A percentile compares a stretch with the other conserved stretches of the same genome.
These are phyloP conservation scores for Globisporangium radiosum DNA, from an alignment of 352 stramenopile genomes.

Conservation along the genomic window DNA sequence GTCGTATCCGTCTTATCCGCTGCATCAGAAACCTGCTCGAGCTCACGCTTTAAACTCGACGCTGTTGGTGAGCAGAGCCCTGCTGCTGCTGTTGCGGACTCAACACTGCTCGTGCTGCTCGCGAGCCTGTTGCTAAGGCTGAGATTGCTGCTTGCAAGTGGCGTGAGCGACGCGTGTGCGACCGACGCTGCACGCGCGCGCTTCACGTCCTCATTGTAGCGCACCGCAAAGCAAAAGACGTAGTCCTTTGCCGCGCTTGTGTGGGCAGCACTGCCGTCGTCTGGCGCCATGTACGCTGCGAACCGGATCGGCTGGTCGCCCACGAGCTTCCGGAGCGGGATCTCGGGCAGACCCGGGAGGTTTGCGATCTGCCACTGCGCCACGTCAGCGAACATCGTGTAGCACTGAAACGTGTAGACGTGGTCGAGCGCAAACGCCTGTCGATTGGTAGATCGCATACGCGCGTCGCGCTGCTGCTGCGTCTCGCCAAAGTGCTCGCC, in stretches of 20 bases:
- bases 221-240: conserved; percentile 46
- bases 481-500: conserved; percentile 31
- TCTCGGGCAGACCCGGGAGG: conserved; percentile 28
- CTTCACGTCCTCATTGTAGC: conserved; percentile 17
- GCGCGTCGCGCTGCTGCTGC: conserved; percentile 16
- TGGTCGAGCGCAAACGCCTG: conserved; percentile 24
- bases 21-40: background rate
- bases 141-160: background rate
- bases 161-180: conserved; percentile 2
- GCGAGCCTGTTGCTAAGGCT: conserved; percentile 1
- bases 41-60: conserved; percentile 5
- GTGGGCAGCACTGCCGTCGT: conserved; percentile 7
- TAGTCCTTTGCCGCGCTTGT: conserved; percentile 26
- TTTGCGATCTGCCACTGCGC: conserved; percentile 43
- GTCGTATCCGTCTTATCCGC: background rate
- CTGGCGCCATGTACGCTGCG: conserved; percentile 28
- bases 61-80: conserved; percentile 10
- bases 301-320: conserved; percentile 32
- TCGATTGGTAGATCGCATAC: conserved; percentile 13
- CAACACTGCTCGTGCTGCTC: background rate
- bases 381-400: conserved; percentile 40
- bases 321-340: conserved; percentile 31
- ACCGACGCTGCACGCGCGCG: background rate
- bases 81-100: background rate
- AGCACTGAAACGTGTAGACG: conserved; percentile 57